Conservation (phyloP, 2,329 filamentous ascomycete species). For the Diaporthe sp. region DNA sequence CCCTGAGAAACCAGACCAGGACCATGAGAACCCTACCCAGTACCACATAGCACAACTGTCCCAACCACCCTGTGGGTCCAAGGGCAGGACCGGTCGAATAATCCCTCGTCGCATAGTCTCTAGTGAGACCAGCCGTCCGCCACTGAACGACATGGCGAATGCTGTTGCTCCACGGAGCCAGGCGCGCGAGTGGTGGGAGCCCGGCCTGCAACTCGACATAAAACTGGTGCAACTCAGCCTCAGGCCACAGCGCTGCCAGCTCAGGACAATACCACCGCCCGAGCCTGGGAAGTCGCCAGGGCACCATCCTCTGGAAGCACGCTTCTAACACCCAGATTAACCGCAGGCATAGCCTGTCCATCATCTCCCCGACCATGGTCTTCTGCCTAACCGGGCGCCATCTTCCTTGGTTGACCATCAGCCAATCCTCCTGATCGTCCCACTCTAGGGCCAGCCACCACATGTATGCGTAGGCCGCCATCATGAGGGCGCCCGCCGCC, state of each 20-base stretch:
- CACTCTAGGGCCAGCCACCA: background rate
- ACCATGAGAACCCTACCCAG: background rate
- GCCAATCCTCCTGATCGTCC: too few relatives aligned
- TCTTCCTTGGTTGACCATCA: rapidly evolving
- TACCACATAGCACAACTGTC: background rate
- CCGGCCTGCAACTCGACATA: background rate
- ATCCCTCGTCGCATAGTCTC: background rate
- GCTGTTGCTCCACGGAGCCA: background rate
- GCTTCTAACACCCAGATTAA: background rate
- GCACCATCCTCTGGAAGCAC: background rate
- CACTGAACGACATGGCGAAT: background rate
- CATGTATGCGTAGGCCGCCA: background rate
- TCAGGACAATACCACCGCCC: background rate
- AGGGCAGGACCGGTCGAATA: too few relatives aligned
- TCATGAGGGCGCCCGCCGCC: background rate
- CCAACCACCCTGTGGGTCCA: background rate
- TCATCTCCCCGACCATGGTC: background rate
- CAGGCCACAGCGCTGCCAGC: background rate
- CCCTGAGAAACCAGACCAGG: background rate
- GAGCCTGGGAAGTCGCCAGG: background rate
- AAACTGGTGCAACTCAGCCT: background rate
- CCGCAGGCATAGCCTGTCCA: background rate
- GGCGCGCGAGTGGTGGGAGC: background rate
- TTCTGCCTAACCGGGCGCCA: background rate
- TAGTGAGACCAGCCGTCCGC: background rate